These are phyloP conservation scores for Rutstroemia sydowiana DNA, from an alignment of 2,329 filamentous ascomycete genomes.

Conservation along the genomic window DNA sequence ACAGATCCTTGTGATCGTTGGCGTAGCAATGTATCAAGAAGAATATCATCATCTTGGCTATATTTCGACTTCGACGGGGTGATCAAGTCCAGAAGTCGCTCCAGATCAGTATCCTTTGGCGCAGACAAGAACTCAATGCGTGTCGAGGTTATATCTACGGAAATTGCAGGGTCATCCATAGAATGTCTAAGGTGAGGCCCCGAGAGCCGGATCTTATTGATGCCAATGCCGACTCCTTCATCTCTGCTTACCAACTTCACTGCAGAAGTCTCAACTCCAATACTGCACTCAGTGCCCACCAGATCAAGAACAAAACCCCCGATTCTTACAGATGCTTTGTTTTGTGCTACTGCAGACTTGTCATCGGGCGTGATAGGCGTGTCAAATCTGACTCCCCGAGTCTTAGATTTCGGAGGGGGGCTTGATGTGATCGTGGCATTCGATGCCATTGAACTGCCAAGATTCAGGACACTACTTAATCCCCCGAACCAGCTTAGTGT, in stretches of 20 bases:
- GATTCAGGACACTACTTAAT: slow-evolving; percentile 80
- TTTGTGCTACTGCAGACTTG: slow-evolving; percentile 23
- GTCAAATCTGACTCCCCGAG: slow-evolving; percentile 54
- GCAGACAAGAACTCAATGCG: slow-evolving; percentile 64
- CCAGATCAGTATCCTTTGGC: slow-evolving; percentile 74
- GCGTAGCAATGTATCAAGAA: slow-evolving; percentile 82
- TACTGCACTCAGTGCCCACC: slow-evolving; percentile 67
- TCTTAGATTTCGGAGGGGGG: slow-evolving; percentile 34
- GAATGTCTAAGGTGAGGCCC: slow-evolving; percentile 58
- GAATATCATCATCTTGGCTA: slow-evolving; percentile 82
- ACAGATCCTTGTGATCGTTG: slow-evolving; percentile 84
- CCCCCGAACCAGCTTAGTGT: slow-evolving; percentile 85
- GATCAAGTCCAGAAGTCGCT: slow-evolving; percentile 74
- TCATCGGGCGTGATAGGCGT: slow-evolving; percentile 31
- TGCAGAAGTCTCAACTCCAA: slow-evolving; percentile 69
- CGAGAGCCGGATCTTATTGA: slow-evolving; percentile 67
- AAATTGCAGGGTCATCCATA: slow-evolving; percentile 51
- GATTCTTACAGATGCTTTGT: slow-evolving; percentile 69
- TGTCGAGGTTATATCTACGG: slow-evolving; percentile 56
- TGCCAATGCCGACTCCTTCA: slow-evolving; percentile 62
- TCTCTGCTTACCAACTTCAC: slow-evolving; percentile 73
- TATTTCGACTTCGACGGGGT: slow-evolving; percentile 88
- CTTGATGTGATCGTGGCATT: slow-evolving; percentile 48
- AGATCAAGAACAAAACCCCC: slow-evolving; percentile 71
- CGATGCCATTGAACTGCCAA: slow-evolving; percentile 77